Conservation (phyloP, 2,329 filamentous ascomycete genomes). For the Periconia macrospinosa region DNA sequence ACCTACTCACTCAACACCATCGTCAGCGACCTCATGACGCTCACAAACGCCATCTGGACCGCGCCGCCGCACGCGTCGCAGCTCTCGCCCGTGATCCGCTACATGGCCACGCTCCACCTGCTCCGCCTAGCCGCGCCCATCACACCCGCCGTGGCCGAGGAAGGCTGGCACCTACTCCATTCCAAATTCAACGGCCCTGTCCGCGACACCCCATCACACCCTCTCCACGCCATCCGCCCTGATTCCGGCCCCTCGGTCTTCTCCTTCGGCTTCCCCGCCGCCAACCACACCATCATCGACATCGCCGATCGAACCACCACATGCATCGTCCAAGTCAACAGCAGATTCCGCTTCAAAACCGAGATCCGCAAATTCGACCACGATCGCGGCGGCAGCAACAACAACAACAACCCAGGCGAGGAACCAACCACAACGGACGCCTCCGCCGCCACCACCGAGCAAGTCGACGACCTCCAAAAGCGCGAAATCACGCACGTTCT, state of each 20-base stretch:
- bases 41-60: slow-evolving; percentile 65
- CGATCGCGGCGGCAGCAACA: slow-evolving; percentile 42
- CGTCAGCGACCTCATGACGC: slow-evolving; percentile 78
- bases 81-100: slow-evolving; percentile 49
- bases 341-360: slow-evolving; percentile 72
- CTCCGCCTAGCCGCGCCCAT: slow-evolving; percentile 77
- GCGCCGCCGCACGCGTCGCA: slow-evolving; percentile 18
- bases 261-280: slow-evolving; percentile 59
- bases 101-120: slow-evolving; percentile 58
- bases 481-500: no score
- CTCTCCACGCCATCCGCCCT: slow-evolving; percentile 3
- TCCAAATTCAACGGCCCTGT: slow-evolving; percentile 25
- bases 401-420: no score
- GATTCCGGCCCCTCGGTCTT: slow-evolving; percentile 45
- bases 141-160: slow-evolving; percentile 77
- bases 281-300: slow-evolving; percentile 52
- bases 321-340: slow-evolving; percentile 77
- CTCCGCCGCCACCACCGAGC: no score
- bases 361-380: slow-evolving; percentile 56
- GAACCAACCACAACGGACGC: no score
- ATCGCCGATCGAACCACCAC: slow-evolving; percentile 55
- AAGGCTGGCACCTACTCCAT: slow-evolving; percentile 70
- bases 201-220: slow-evolving; percentile 2
- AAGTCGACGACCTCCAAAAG: no score
- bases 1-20: slow-evolving; percentile 81